phyloP scores from a whole-genome alignment of 208 protist species.

The Blechomonas ayalai region DNA sequence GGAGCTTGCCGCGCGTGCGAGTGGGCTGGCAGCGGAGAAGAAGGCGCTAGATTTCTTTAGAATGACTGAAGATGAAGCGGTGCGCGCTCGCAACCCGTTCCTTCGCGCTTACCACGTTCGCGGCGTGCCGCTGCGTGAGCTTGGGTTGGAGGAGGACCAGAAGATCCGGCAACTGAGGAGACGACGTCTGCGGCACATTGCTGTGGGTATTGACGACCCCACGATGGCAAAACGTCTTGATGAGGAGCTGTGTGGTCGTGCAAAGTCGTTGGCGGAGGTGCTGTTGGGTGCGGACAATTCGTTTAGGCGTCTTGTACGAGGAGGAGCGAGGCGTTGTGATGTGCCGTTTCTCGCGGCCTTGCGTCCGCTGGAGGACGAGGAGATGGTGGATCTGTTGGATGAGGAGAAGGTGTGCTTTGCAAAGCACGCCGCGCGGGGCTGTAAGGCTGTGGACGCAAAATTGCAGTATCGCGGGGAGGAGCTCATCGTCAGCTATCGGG shows the following conservation, averaged over 20 bases:
- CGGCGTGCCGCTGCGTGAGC: constrained; percentile 31
- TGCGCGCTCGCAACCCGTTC: constrained; percentile 53
- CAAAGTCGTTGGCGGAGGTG: constrained; percentile 11
- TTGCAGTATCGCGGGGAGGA: constrained; percentile 15
- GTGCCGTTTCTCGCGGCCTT: constrained; percentile 15
- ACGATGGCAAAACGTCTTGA: constrained; percentile 15
- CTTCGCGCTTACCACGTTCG: constrained; percentile 30
- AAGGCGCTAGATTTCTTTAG: constrained; percentile 34
- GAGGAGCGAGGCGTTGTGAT: background rate
- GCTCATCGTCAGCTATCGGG: constrained; percentile 22
- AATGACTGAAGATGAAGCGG: constrained; percentile 43
- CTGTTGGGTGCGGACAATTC: constrained; percentile 9
- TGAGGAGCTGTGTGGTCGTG: constrained; percentile 14
- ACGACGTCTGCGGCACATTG: constrained; percentile 5
- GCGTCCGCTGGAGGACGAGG: constrained; percentile 32
- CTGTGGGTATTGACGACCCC: constrained; percentile 6
- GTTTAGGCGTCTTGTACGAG: background rate
- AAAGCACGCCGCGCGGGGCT: constrained; percentile 10
- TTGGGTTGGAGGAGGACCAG: constrained; percentile 26
- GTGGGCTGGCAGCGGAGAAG: constrained; percentile 10
- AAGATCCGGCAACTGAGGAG: constrained; percentile 8
- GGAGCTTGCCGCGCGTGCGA: constrained; percentile 11
- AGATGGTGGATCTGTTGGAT: constrained; percentile 26
- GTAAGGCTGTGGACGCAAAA: constrained; percentile 18
- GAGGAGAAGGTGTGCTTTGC: constrained; percentile 14